Evolutionary conservation across 2,329 filamentous ascomycete genomes (phyloP), one percentile per base, ranked within the genome.

Genomic region (Fusarium continuum): DNA sequence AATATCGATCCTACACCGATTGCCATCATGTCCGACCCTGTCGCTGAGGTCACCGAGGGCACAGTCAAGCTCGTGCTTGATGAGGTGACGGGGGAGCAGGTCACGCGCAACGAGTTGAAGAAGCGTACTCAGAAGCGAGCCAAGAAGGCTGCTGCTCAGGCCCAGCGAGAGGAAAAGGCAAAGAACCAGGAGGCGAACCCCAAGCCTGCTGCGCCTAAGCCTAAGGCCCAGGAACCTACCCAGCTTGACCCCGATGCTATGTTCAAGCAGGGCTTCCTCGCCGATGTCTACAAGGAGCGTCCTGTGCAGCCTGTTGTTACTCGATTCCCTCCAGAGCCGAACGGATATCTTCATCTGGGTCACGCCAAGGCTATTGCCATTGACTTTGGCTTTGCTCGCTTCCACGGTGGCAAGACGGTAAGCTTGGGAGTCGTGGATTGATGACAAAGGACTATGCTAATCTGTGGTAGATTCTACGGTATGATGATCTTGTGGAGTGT

Each of bases 281-380:
- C 84, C 46, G 86, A 89, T 5, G 89, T 93, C 25, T 91, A 88
- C 78, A 85, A 88, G 60, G 85, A 90, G 76, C 83, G 87, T 43
- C 88, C 88, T 3, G 79, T 82, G 38, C 85, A 84, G 66, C 78
- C 80, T 13, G 87, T 89, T 17, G 77, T 89, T 43, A 93, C 90
- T 5, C 87, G 91, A 67, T 93, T 94, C 73, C 91, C 91, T 3
- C 91, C 91, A 17, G 91, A 94, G 78, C 95, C 95, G 41, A 98
- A 98, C 75, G 95, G 94, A 50, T 97, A 90, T 75, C 85, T 97
- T 9, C 93, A 97, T 74, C 91, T 98, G 68, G 94, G 94, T 17
- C 95, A 98, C 74, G 91, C 91, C 65, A 98, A 98, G 80, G 94
- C 95, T 19, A 97, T 98, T 75, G 90, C 92, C 1, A 88, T 98